Conservation (phyloP, 345 rosid genomes). For the Theobroma cacao region DNA sequence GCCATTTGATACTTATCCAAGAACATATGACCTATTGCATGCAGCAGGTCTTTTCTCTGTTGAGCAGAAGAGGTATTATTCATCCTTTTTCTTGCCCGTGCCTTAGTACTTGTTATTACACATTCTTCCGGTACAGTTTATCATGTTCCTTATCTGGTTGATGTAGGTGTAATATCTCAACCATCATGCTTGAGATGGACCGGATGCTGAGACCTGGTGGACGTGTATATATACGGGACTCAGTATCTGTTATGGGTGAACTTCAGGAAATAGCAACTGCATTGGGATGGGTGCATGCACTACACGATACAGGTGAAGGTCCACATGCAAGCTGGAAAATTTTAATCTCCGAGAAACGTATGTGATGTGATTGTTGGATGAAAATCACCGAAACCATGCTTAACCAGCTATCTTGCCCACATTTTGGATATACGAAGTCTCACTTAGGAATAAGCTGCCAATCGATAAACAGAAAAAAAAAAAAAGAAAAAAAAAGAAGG, state of each 20-base stretch:
- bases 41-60: slow-evolving; percentile 58
- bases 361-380: background rate
- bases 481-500: background rate
- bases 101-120: background rate
- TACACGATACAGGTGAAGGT: slow-evolving; percentile 55
- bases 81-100: background rate
- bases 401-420: background rate
- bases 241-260: slow-evolving; percentile 43
- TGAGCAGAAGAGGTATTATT: slow-evolving; percentile 50
- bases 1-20: slow-evolving; percentile 65
- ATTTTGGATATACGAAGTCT: background rate
- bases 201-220: slow-evolving; percentile 60
- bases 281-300: slow-evolving; percentile 45
- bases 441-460: background rate
- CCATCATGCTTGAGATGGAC: slow-evolving; percentile 64
- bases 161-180: slow-evolving; percentile 50
- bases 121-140: background rate
- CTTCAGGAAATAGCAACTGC: slow-evolving; percentile 47
- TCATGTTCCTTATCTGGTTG: background rate
- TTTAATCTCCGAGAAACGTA: slow-evolving; percentile 53
- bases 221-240: slow-evolving; percentile 50
- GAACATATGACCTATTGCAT: slow-evolving; percentile 64
- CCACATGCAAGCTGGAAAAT: slow-evolving; percentile 64
- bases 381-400: background rate
- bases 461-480: too few relatives aligned